phyloP scores from a whole-genome alignment of 108 stramenopile genomes.

The Nannochloropsis granulata region DNA sequence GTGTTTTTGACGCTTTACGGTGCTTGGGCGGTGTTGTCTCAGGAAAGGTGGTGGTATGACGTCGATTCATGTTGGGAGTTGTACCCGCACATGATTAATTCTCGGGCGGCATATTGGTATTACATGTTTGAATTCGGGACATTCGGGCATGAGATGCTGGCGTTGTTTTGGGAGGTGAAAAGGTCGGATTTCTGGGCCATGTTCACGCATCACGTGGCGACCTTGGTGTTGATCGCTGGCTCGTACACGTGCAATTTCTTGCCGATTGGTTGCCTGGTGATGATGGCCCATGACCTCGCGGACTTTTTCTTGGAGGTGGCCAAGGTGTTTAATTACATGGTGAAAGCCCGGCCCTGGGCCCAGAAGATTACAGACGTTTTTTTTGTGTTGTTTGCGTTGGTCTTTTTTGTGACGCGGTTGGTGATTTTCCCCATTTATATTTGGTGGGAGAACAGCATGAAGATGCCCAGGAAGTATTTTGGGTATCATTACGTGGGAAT shows the following conservation, averaged over 20 bases:
- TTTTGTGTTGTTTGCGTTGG: constrained; percentile 4
- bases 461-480: not conserved
- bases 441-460: not conserved
- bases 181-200: not conserved
- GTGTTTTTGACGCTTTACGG: not conserved
- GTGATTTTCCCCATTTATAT: constrained; percentile 1
- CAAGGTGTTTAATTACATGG: constrained; percentile 10
- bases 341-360: not conserved
- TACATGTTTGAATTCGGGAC: not conserved
- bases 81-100: not conserved
- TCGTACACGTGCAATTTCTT: not conserved
- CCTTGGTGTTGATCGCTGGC: not conserved
- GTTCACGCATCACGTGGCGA: not conserved
- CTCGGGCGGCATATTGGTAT: not conserved
- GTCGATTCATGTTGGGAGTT: not conserved
- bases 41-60: not conserved
- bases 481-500: not conserved
- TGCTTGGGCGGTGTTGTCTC: not conserved
- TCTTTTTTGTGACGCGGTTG: constrained; percentile 7
- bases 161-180: not conserved
- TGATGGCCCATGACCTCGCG: constrained; percentile 1
- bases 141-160: not conserved
- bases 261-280: not conserved
- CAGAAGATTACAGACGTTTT: not conserved
- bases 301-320: constrained; percentile 7